These are phyloP conservation scores for grape (Vitis vinifera) DNA, from an alignment of 164 flowering plant species.

Conservation along the genomic window DNA sequence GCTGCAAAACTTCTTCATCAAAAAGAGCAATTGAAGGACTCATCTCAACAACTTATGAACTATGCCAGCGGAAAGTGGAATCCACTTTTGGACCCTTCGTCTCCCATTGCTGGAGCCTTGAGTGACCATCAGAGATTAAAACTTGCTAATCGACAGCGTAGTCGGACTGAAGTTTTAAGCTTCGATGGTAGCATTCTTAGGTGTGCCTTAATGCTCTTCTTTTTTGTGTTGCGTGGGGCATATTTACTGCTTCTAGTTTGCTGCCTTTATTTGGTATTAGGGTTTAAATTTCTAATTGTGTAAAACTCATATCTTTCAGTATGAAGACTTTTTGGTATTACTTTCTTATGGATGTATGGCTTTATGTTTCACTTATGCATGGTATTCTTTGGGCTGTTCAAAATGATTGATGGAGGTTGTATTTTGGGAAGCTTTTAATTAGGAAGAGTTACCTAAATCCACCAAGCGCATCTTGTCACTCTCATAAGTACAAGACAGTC, in stretches of 20 bases:
- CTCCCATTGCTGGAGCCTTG: constrained; percentile 79
- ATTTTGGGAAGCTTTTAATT: no score
- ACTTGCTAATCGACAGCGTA: constrained; percentile 77
- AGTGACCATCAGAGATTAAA: constrained; percentile 80
- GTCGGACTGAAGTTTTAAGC: constrained; percentile 83
- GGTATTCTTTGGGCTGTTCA: no score
- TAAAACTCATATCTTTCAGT: no score
- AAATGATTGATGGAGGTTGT: no score
- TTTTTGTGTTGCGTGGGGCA: neutral
- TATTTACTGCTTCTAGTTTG: neutral
- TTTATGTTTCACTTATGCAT: no score
- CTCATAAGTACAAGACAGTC: no score
- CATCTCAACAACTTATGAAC: constrained; percentile 57
- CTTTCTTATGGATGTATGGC: no score
- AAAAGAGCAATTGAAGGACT: constrained; percentile 64
- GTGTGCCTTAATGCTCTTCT: constrained; percentile 28
- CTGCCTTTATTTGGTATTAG: neutral
- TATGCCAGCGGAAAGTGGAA: constrained; percentile 99
- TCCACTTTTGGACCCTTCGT: constrained; percentile 84
- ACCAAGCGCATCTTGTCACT: no score
- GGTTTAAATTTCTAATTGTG: no score
- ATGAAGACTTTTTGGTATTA: no score
- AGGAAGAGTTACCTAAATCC: no score
- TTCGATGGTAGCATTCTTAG: constrained; percentile 96
- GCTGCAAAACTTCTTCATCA: constrained; percentile 83